These are phyloP conservation scores for Stemphylium beticola DNA, from an alignment of 2,329 filamentous ascomycete species.

Conservation along the genomic window DNA sequence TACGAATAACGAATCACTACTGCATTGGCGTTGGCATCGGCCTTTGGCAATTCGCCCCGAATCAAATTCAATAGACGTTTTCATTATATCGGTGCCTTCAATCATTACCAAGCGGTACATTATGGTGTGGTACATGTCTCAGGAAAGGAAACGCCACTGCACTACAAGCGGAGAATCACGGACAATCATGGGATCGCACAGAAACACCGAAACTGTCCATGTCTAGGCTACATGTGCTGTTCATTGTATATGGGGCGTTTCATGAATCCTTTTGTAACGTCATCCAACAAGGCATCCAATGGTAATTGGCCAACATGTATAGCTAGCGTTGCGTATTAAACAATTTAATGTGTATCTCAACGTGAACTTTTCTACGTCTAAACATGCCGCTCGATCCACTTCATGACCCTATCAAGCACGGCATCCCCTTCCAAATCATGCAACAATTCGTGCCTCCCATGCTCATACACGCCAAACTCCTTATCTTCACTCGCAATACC, in stretches of 20 bases:
- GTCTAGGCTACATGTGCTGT: constrained; percentile 8
- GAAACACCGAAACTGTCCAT: neutral
- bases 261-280: neutral
- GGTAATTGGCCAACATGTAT: too few species aligned
- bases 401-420: too few species aligned
- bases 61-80: too few species aligned
- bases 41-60: neutral
- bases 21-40: neutral
- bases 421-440: too few species aligned
- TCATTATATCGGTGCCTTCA: neutral
- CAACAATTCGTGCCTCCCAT: too few species aligned
- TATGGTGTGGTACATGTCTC: neutral
- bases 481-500: too few species aligned
- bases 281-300: neutral
- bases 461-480: too few species aligned
- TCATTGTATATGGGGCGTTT: constrained; percentile 10
- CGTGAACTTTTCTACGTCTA: too few species aligned
- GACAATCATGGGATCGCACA: neutral
- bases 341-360: neutral
- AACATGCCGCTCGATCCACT: too few species aligned
- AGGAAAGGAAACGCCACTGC: neutral
- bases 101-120: neutral
- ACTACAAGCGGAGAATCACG: neutral
- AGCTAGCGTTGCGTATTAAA: too few species aligned
- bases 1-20: neutral